Percentiles rank a stretch among this genome's conserved stretches.
Conservation (phyloP, 371 early-diverging fungal species). For the Blakeslea trispora region DNA sequence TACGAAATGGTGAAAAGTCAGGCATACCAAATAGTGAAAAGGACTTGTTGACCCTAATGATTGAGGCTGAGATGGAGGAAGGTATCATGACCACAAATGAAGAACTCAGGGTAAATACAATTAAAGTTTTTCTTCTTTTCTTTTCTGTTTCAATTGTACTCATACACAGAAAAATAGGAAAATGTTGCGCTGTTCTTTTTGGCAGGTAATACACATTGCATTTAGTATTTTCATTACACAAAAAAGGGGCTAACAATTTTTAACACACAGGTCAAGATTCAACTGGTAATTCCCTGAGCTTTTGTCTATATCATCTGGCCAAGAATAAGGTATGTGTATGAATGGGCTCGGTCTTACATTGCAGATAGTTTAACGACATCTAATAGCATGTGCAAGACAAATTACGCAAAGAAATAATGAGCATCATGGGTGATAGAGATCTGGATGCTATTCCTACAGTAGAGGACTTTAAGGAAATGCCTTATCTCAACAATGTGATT, state of each 20-base stretch:
- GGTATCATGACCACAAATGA: slow-evolving; percentile 16
- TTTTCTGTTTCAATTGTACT: too few relatives aligned
- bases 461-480: slow-evolving; percentile 40
- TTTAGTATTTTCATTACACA: too few relatives aligned
- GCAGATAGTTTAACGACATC: neutral
- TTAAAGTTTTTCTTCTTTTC: too few relatives aligned
- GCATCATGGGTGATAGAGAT: slow-evolving; percentile 46
- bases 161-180: slow-evolving; percentile 4
- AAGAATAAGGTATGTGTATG: slow-evolving; percentile 40
- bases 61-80: slow-evolving; percentile 42
- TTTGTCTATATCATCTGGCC: slow-evolving; percentile 42
- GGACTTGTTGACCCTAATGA: slow-evolving; percentile 56
- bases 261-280: slow-evolving; percentile 38
- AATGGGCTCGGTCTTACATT: slow-evolving; percentile 1
- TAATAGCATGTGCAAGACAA: slow-evolving; percentile 43
- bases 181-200: slow-evolving; percentile 31
- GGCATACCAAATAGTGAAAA: slow-evolving; percentile 34
- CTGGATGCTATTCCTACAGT: slow-evolving; percentile 40
- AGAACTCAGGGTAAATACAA: slow-evolving; percentile 35
- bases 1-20: slow-evolving; percentile 21
- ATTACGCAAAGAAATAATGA: slow-evolving; percentile 50
- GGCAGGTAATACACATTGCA: slow-evolving; percentile 22
- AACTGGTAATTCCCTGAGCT: slow-evolving; percentile 46
- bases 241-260: too few relatives aligned
- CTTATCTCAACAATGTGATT: slow-evolving; percentile 43